Percentiles rank a stretch among this genome's conserved stretches.
phyloP scores from a whole-genome alignment of 2,329 filamentous ascomycete species.

The Chaetomiaceae sp. region DNA sequence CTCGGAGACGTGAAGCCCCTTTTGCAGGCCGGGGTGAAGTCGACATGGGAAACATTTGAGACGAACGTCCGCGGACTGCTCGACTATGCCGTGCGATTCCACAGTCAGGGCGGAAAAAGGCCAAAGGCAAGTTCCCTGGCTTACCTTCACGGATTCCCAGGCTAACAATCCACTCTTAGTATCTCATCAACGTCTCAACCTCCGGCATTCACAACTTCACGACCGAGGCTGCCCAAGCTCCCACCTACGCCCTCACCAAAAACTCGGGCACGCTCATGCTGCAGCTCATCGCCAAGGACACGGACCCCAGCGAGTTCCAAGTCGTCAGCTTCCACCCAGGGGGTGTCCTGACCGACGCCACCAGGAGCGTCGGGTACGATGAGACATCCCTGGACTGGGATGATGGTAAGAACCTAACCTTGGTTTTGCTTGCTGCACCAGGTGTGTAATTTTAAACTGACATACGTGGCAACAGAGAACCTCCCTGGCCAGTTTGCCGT shows the following conservation, averaged over 20 bases:
- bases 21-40: constrained; percentile 23
- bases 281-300: constrained; percentile 38
- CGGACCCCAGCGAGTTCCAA: constrained; percentile 33
- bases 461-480: constrained; percentile 3
- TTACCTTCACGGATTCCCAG: background rate
- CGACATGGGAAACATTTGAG: constrained; percentile 28
- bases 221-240: constrained; percentile 16
- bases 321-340: constrained; percentile 40
- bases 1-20: constrained; percentile 19
- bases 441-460: background rate
- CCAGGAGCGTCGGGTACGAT: constrained; percentile 22
- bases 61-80: constrained; percentile 31
- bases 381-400: constrained; percentile 27
- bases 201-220: constrained; percentile 27
- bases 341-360: constrained; percentile 32
- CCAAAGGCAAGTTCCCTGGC: constrained; percentile 19
- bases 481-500: constrained; percentile 24
- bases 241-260: constrained; percentile 38
- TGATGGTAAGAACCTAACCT: constrained; percentile 24
- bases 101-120: constrained; percentile 29
- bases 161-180: constrained; percentile 18
- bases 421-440: too few species aligned
- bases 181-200: constrained; percentile 33
- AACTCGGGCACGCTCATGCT: constrained; percentile 33
- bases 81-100: constrained; percentile 32